These are phyloP conservation scores for Fusarium chlamydosporum DNA, from an alignment of 2,329 filamentous ascomycete species.

Conservation along the genomic window DNA sequence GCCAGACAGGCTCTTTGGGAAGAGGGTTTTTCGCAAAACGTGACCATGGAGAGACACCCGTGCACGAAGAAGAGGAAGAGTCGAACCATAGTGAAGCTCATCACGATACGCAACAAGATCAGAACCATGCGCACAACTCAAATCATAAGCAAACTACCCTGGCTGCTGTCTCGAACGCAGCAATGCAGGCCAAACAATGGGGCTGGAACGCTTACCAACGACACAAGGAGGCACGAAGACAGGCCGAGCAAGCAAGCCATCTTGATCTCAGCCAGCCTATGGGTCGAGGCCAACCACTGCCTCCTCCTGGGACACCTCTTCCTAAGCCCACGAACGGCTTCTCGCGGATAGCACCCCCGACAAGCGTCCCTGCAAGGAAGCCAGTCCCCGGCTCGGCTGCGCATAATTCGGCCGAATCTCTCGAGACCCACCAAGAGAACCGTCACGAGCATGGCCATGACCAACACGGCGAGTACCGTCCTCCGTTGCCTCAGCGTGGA, in stretches of 20 bases:
- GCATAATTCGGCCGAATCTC: conserved; percentile 33
- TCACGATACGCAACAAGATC: conserved; percentile 53
- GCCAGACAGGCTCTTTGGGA: conserved; percentile 58
- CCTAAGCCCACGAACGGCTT: conserved; percentile 74
- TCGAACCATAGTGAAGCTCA: conserved; percentile 53
- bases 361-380: conserved; percentile 75
- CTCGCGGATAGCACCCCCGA: conserved; percentile 68
- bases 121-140: conserved; percentile 53
- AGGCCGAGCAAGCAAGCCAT: conserved; percentile 51
- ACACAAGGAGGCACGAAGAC: conserved; percentile 60
- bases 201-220: conserved; percentile 70
- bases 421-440: conserved; percentile 53
- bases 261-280: conserved; percentile 76
- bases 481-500: conserved; percentile 57
- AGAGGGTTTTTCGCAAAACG: conserved; percentile 59
- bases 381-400: conserved; percentile 62
- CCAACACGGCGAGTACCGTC: conserved; percentile 31
- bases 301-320: conserved; percentile 83
- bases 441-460: conserved; percentile 39
- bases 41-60: conserved; percentile 56
- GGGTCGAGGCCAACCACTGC: conserved; percentile 84
- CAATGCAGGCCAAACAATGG: conserved; percentile 70
- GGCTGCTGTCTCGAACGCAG: conserved; percentile 69
- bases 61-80: conserved; percentile 52
- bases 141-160: conserved; percentile 60